Base-by-base conservation (phyloP, 2,329 filamentous ascomycete species). In the Aspergillus sp. region DNA sequence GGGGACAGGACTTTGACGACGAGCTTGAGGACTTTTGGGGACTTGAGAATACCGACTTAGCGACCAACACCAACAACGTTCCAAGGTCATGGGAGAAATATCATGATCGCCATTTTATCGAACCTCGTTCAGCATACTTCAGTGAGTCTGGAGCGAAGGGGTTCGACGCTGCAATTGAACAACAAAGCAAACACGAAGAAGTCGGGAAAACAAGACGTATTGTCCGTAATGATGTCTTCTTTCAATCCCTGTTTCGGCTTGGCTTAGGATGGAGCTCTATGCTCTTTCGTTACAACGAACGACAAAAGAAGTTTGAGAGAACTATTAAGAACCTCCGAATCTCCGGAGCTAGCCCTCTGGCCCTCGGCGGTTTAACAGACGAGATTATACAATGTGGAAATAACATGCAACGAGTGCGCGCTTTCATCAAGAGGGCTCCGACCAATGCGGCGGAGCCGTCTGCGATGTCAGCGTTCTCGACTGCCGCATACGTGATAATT, bases 311-410 rank as follows among this genome's bases (percentile, higher is more conserved):
- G n/a, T 79, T 80, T 52, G 71, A 74, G 40, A 76, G 73, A 40
- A 70, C 71, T 4, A 68, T 82, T 37, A 65, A 73, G 4, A 71
- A 80, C 53, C 72, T 80, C 1, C 73, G 80, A 2, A 72, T 83
- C 30, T 80, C 80, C 2, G 85, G 84, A 2, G 68, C 79, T 34
- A 85, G 81, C 59, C 68, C 77, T n/a, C 59, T 66, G 20, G 70
- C 77, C 20, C 71, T 81, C 11, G 66, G 74, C 45, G 65, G 64
- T 5, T 49, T 75, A 33, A 65, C 69, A 34, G 56, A 70, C 17
- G 65, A 68, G 27, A 59, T 77, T 17, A 50, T 74, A 11, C 66
- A 64, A 44, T 77, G 74, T 49, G 75, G 75, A 19, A 73, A 70
- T 7, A 60, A 69, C 45, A 71, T 77, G 65, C 74, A 75, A 33